Conservation (phyloP, 306 rosid species). For the Mimosa bimucronata region DNA sequence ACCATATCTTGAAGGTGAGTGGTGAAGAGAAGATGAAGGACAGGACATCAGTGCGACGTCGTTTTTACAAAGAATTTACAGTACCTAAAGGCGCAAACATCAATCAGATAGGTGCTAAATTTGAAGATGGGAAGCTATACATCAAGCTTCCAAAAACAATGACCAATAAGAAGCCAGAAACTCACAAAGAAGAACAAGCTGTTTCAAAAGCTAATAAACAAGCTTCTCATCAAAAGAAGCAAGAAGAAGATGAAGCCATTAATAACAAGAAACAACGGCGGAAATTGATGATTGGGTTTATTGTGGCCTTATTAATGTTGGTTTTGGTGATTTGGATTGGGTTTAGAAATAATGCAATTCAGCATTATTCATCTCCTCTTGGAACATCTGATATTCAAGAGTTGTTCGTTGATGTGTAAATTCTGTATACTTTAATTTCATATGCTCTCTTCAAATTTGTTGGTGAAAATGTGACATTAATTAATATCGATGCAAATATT, state of each 20-base stretch:
- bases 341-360: slow-evolving; percentile 23
- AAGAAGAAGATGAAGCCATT: neutral
- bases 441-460: neutral
- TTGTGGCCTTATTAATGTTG: slow-evolving; percentile 12
- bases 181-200: neutral
- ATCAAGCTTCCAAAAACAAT: slow-evolving; percentile 32
- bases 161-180: neutral
- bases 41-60: neutral
- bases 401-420: neutral
- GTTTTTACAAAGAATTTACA: slow-evolving; percentile 10
- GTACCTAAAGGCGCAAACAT: slow-evolving; percentile 3
- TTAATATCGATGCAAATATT: neutral
- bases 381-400: neutral
- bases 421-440: neutral
- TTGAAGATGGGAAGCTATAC: slow-evolving; percentile 42
- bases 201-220: neutral
- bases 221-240: neutral
- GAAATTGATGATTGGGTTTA: neutral
- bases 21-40: slow-evolving; percentile 49
- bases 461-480: neutral
- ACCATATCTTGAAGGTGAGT: slow-evolving; percentile 35
- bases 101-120: slow-evolving; percentile 31
- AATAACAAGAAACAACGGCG: neutral
- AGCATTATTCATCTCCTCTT: neutral
- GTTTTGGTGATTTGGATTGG: slow-evolving; percentile 33